phyloP scores from a whole-genome alignment of 108 stramenopile genomes.

The Nitzschia sp. region DNA sequence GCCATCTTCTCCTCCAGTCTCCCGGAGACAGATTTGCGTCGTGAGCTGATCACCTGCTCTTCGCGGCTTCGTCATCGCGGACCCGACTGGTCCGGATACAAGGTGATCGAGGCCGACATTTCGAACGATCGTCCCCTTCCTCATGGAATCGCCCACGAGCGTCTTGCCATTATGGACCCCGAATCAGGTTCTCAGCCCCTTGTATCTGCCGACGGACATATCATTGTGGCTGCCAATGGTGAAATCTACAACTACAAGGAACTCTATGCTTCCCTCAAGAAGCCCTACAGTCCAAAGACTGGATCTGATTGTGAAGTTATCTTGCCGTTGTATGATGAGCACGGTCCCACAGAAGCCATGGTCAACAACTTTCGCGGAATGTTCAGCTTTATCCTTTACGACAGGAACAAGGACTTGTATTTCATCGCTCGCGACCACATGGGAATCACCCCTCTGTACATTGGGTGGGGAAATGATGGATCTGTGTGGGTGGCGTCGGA shows the following conservation, averaged over 20 bases:
- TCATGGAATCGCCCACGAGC: slow-evolving; percentile 96
- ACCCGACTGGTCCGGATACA: slow-evolving; percentile 98
- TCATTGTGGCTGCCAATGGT: slow-evolving; percentile 96
- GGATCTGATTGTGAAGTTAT: slow-evolving; percentile 97
- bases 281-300: slow-evolving; percentile 83
- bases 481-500: slow-evolving; percentile 90
- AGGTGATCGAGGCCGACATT: slow-evolving; percentile 59
- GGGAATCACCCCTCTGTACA: slow-evolving; percentile 96
- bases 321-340: slow-evolving; percentile 89
- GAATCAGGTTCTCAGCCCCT: slow-evolving; percentile 96
- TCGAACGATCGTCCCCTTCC: slow-evolving; percentile 43
- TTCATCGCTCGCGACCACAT: slow-evolving; percentile 95
- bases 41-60: slow-evolving; percentile 88
- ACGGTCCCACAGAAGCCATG: slow-evolving; percentile 75
- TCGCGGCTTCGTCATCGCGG: slow-evolving; percentile 93
- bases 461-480: slow-evolving; percentile 96
- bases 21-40: slow-evolving; percentile 81
- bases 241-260: slow-evolving; percentile 99
- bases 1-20: slow-evolving; percentile 94
- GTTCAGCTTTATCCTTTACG: slow-evolving; percentile 97
- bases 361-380: slow-evolving; percentile 87
- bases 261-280: slow-evolving; percentile 69
- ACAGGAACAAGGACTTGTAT: slow-evolving; percentile 80
- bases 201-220: slow-evolving; percentile 70
- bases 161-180: slow-evolving; percentile 98